Evolutionary conservation across 2,329 filamentous ascomycete genomes (phyloP), one percentile per base, ranked within the genome.

Genomic region (Trichophaea hybrida): DNA sequence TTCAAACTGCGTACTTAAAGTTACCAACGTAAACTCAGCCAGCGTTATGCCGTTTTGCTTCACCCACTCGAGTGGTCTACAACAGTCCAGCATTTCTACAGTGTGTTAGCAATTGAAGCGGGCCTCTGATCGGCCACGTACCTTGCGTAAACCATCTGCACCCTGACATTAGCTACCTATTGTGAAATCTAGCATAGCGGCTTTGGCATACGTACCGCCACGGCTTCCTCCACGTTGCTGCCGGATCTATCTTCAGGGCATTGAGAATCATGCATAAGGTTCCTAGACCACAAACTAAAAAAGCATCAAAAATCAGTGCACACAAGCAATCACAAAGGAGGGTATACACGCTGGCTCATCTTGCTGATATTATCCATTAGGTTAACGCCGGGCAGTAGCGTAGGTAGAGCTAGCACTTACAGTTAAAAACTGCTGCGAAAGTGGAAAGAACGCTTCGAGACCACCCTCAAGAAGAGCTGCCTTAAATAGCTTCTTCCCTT

Each of bases 201-300:
- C 5, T 46, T 46, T n/a, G 10, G 24, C 5, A 46, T 13, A 46
- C 40, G 40, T 5, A 46, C 15, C 63, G 54, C 64, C 64, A 66
- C 15, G 64, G 62, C 40, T 59, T 65, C 5, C 62, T 61, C 62
- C 62, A 66, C 7, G 61, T 65, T 38, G 58, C 53, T 6, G 62
- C 59, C 32, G 64, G 64, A 35, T 66, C 64, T 37, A 66, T 53
- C 35, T 66, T 63, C 38, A 66, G 35, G n/a, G 64, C 64, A 44
- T 66, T 66, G 5, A 66, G 43, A 37, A 66, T 64, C 64, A 66
- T 66, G 40, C 64, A 66, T 6, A 66, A 51, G 12, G 64, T 66
- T 50, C 64, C 64, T 32, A 65, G 55, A 24, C 64, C 64, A 53
- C 64, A 66, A 53, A 64, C 64, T 65, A 53, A 10, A 43, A 17